Conservation (phyloP, 495 filamentous ascomycete genomes). For the Aspergillus steynii region DNA sequence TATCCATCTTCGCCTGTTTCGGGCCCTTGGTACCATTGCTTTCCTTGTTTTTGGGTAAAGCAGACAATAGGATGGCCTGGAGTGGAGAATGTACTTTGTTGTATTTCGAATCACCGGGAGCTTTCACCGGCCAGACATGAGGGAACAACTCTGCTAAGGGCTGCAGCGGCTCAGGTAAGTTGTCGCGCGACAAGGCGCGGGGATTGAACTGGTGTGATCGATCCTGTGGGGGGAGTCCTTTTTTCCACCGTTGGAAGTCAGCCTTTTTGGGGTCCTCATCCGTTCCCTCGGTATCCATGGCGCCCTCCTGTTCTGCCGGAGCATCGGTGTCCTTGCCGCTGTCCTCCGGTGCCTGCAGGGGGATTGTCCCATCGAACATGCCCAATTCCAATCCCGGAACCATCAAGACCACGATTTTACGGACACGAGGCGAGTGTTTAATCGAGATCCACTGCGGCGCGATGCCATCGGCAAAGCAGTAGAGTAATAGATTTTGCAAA, state of each 20-base stretch:
- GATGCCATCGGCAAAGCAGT: constrained; percentile 80
- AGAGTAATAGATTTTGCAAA: constrained; percentile 80
- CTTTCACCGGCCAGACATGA: constrained; percentile 84
- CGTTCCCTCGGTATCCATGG: constrained; percentile 15
- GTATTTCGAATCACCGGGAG: constrained; percentile 79
- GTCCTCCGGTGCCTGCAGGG: constrained; percentile 40
- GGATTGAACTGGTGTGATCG: constrained; percentile 68
- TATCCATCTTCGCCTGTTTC: constrained; percentile 56
- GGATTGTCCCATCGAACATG: constrained; percentile 77
- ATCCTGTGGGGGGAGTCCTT: constrained; percentile 42
- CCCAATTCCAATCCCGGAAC: constrained; percentile 86
- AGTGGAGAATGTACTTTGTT: constrained; percentile 81
- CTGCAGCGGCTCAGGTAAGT: constrained; percentile 62
- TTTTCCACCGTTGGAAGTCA: constrained; percentile 45
- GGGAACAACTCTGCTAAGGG: constrained; percentile 80
- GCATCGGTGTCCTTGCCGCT: constrained; percentile 23
- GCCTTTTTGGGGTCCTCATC: constrained; percentile 24
- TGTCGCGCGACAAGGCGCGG: constrained; percentile 56
- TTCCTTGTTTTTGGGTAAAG: constrained; percentile 63
- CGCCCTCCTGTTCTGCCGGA: constrained; percentile 17
- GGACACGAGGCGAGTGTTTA: constrained; percentile 69
- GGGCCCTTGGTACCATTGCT: constrained; percentile 54
- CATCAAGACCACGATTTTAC: constrained; percentile 89
- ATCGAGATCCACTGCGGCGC: constrained; percentile 88
- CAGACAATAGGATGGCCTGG: constrained; percentile 71